Evolutionary conservation across 2,329 filamentous ascomycete species (phyloP), one percentile per base, ranked within the genome.

Genomic region (Ceratocystis alfenasii): DNA sequence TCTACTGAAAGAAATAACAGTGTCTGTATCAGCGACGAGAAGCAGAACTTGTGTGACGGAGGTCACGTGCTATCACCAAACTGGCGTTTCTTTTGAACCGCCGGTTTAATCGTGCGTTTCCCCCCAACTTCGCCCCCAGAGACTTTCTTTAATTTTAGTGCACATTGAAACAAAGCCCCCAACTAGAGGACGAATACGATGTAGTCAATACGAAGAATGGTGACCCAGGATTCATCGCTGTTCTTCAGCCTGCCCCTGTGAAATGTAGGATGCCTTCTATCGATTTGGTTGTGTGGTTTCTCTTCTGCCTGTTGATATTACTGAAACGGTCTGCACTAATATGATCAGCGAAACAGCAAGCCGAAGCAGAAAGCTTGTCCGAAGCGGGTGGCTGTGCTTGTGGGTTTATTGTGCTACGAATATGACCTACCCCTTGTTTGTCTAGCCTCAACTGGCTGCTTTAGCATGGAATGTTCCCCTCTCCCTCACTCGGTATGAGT

Each of bases 361-460:
- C 55, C 28, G 5, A 25, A 59, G 10, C 55, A 59, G 28, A n/a
- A 59, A 59, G 28, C 55, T 59, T 59, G 55, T n/a, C 28, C 7
- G 15, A 53, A 10, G 55, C 33, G 55, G 55, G 55, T 59, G 55
- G 55, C 55, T 59, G 55, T 59, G 55, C 55, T 59, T 55, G 12
- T 22, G 50, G 36, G 20, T 55, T 17, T n/a, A 6, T 30, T 36
- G 55, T 36, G 4, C 15, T 33, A n/a, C 48, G 10, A n/a, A 25
- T 20, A 25, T 53, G n/a, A 10, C 17, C n/a, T 25, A 3, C 55
- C 55, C 55, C 55, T 33, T 57, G 55, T 59, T 36, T 36, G 36
- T 8, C 17, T 59, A 8, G 55, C n/a, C 30, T n/a, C 53, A 33
- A 57, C 12, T 57, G 25, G 30, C 7, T 57, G 22, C 53, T 25